These are phyloP conservation scores for Osmanthus fragrans DNA, from an alignment of 257 asterid species.

Conservation along the genomic window DNA sequence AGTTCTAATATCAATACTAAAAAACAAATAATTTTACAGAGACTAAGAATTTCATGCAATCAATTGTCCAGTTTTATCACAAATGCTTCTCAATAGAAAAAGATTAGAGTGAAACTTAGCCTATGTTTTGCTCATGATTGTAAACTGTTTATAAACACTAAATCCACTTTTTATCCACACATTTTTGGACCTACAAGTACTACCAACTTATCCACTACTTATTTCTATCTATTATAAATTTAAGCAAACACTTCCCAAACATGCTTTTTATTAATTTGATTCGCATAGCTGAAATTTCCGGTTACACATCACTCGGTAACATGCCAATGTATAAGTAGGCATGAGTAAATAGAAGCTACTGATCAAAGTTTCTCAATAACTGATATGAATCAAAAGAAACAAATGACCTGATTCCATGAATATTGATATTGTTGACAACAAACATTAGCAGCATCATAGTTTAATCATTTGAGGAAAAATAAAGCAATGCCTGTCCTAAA, in stretches of 20 bases:
- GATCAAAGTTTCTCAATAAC: neutral
- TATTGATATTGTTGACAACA: neutral
- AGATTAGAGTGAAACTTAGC: neutral
- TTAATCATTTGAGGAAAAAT: neutral
- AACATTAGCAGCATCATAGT: neutral
- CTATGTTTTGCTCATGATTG: too few species aligned
- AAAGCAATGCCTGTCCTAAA: neutral
- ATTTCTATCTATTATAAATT: too few species aligned
- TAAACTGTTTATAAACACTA: too few species aligned
- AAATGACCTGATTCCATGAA: neutral
- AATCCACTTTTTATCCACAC: too few species aligned
- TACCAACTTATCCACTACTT: too few species aligned
- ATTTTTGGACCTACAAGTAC: too few species aligned
- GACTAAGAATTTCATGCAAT: conserved; percentile 3
- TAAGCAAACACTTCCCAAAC: neutral
- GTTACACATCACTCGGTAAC: neutral
- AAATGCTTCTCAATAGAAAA: neutral
- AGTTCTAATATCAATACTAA: neutral
- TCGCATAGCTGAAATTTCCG: neutral
- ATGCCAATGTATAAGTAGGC: neutral
- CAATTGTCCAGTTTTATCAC: neutral
- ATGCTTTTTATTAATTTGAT: neutral
- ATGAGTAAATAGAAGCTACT: neutral
- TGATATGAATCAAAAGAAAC: neutral
- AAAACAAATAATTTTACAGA: neutral